These are phyloP conservation scores for Jatropha podagrica DNA, from an alignment of 441 rosid species.

Conservation along the genomic window DNA sequence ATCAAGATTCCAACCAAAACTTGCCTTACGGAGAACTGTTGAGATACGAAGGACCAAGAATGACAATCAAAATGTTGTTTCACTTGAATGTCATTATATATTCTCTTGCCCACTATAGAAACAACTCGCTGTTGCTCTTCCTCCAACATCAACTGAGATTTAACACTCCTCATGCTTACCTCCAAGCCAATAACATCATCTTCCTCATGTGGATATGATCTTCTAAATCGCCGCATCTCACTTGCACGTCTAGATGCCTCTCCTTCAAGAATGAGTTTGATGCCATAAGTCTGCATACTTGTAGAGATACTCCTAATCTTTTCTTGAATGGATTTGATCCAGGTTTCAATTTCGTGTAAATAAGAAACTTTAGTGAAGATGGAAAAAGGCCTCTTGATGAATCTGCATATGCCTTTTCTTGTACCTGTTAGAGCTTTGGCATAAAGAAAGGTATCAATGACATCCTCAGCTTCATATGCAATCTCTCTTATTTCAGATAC, in stretches of 20 bases:
- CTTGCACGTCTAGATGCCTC: background rate
- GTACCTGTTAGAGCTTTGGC: background rate
- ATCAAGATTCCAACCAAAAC: slow-evolving; percentile 24
- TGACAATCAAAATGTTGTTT: slow-evolving; percentile 23
- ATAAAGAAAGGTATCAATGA: background rate
- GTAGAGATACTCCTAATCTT: background rate
- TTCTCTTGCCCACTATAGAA: slow-evolving; percentile 19
- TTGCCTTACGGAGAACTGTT: slow-evolving; percentile 20
- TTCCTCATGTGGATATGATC: background rate
- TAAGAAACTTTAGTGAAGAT: background rate
- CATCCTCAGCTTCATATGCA: background rate
- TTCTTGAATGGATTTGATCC: background rate
- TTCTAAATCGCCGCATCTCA: background rate
- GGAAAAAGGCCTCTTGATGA: background rate
- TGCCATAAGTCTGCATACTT: background rate
- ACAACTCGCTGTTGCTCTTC: slow-evolving; percentile 17
- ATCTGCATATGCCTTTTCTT: background rate
- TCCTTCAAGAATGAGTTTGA: background rate
- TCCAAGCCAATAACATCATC: slow-evolving; percentile 24
- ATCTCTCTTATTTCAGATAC: background rate
- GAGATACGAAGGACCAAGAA: slow-evolving; percentile 39
- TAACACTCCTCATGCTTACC: background rate
- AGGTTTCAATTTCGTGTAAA: background rate
- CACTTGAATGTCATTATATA: background rate
- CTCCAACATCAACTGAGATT: background rate